Percentiles rank a stretch among this genome's conserved stretches.
phyloP scores from a whole-genome alignment of 148 eudicot genomes.

The Rhododendron simsii region DNA sequence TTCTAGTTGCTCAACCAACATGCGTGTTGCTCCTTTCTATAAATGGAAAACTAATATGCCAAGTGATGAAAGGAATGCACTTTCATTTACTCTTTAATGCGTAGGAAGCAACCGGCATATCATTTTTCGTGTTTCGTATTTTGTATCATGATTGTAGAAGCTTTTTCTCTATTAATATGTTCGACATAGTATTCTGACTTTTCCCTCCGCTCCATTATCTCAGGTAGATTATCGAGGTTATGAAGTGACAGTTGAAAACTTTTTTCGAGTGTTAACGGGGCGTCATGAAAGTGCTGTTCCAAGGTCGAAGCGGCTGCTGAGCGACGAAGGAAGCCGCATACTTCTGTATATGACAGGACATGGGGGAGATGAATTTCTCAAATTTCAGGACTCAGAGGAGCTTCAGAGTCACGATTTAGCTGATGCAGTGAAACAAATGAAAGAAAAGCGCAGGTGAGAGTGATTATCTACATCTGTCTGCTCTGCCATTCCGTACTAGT shows the following conservation, averaged over 20 bases:
- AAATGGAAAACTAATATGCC: neutral
- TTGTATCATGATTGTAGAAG: neutral
- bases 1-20: neutral
- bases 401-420: constrained; percentile 99
- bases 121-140: neutral
- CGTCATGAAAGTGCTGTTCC: constrained; percentile 97
- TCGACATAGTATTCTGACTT: constrained; percentile 7
- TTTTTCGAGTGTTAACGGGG: constrained; percentile 85
- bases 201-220: constrained; percentile 11
- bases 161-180: neutral
- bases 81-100: neutral
- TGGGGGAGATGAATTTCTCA: constrained; percentile 97
- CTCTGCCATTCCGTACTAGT: neutral
- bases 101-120: neutral
- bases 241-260: constrained; percentile 96
- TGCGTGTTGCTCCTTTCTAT: neutral
- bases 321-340: constrained; percentile 98
- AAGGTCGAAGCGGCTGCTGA: constrained; percentile 86
- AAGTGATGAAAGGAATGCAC: neutral
- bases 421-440: constrained; percentile 99
- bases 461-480: neutral
- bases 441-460: constrained; percentile 86
- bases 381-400: constrained; percentile 97
- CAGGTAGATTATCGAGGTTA: constrained; percentile 99
- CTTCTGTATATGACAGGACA: constrained; percentile 97